Evolutionary conservation across 495 filamentous ascomycete species (phyloP).

Genomic region (Platismatia glauca): DNA sequence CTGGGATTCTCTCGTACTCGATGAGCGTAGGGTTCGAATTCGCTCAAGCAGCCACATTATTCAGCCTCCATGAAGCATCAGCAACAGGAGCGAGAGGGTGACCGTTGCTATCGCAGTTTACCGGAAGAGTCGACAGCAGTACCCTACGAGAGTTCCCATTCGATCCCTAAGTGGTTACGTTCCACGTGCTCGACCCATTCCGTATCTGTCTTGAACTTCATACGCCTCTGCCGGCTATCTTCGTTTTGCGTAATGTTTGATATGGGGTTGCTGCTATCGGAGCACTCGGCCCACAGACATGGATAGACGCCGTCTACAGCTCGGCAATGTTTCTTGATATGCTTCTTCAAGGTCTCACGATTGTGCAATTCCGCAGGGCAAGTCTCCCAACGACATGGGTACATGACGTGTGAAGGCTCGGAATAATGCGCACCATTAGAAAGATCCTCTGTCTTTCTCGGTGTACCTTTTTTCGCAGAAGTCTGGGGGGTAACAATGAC

Average conservation of each 20-base stretch:
- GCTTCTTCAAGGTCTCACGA: constrained; percentile 56
- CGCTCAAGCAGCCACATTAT: constrained; percentile 14
- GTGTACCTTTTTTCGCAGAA: neutral
- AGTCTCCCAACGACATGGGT: constrained; percentile 52
- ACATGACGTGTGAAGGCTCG: constrained; percentile 36
- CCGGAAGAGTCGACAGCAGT: constrained; percentile 40
- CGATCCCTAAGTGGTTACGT: constrained; percentile 46
- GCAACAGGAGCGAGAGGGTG: neutral
- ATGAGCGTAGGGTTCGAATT: neutral
- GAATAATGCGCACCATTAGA: constrained; percentile 8
- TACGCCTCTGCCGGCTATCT: constrained; percentile 18
- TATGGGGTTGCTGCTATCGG: constrained; percentile 13
- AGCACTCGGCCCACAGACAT: constrained; percentile 44
- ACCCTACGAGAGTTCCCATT: constrained; percentile 62
- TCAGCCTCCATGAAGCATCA: constrained; percentile 12
- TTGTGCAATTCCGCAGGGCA: constrained; percentile 70
- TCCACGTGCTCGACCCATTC: constrained; percentile 55
- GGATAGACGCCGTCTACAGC: constrained; percentile 17
- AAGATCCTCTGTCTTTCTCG: neutral
- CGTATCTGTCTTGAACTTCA: constrained; percentile 28
- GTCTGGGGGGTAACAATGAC: constrained; percentile 4
- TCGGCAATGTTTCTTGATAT: constrained; percentile 48
- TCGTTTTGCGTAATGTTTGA: constrained; percentile 24
- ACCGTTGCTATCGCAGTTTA: constrained; percentile 28
- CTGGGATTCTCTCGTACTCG: constrained; percentile 3